Percentiles rank a stretch among this genome's conserved stretches.
Conservation (phyloP, 108 stramenopile genomes). For the Heterococcus sp. region DNA sequence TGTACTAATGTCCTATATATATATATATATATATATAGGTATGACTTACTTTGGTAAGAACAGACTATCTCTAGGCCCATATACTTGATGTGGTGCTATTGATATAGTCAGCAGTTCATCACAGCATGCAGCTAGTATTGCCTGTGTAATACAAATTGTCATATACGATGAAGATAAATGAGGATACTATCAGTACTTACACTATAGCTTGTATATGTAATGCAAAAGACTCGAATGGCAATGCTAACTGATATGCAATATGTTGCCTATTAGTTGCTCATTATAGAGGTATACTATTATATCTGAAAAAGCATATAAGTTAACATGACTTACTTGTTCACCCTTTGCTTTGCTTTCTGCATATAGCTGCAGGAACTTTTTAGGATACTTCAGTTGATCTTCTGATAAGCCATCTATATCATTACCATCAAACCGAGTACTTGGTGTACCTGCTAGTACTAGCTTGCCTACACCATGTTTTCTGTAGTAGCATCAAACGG, state of each 20-base stretch:
- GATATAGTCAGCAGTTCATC: conserved; percentile 70
- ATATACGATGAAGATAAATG: no score
- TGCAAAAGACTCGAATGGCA: no score
- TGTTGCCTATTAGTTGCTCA: no score
- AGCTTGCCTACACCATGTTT: conserved; percentile 76
- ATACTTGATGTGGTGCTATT: conserved; percentile 95
- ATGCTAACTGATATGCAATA: no score
- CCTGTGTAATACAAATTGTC: no score
- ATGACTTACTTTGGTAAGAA: background rate
- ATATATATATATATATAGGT: no score
- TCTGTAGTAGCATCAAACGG: no score
- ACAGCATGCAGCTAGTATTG: conserved; percentile 28
- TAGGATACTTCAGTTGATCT: conserved; percentile 11
- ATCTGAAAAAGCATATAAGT: conserved; percentile 59
- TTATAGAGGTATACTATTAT: no score
- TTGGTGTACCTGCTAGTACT: conserved; percentile 84
- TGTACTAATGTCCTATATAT: no score
- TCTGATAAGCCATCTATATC: conserved; percentile 69
- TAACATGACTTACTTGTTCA: conserved; percentile 64
- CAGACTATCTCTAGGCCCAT: conserved; percentile 76
- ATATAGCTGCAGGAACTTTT: conserved; percentile 62
- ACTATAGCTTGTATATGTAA: no score
- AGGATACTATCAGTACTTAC: no score
- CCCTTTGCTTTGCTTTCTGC: conserved; percentile 94
- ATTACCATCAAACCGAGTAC: conserved; percentile 87